These are phyloP conservation scores for Neohortaea acidophila DNA, from an alignment of 495 filamentous ascomycete genomes.

Conservation along the genomic window DNA sequence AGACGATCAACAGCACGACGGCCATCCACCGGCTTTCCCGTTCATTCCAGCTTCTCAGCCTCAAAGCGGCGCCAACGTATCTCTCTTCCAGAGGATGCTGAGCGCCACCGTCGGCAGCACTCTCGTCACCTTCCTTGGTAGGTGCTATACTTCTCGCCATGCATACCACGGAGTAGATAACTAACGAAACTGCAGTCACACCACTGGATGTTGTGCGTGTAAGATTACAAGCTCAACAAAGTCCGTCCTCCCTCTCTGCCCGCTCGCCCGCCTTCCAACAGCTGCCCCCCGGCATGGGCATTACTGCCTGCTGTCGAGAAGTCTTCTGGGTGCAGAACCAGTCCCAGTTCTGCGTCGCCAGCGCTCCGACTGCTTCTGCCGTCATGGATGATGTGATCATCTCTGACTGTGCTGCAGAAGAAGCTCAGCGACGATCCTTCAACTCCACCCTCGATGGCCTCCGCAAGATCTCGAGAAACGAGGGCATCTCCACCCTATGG, in stretches of 20 bases:
- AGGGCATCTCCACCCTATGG: constrained; percentile 79
- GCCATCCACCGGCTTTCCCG: constrained; percentile 3
- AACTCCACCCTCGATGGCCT: constrained; percentile 84
- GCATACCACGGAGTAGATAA: neutral
- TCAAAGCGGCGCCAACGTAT: constrained; percentile 57
- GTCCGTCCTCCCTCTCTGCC: constrained; percentile 27
- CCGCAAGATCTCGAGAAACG: constrained; percentile 90
- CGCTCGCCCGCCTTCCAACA: constrained; percentile 42
- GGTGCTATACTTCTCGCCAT: constrained; percentile 10
- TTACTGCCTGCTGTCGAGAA: constrained; percentile 90
- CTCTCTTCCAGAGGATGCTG: constrained; percentile 77
- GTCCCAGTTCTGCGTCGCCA: constrained; percentile 62
- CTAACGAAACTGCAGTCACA: constrained; percentile 52
- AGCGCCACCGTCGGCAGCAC: constrained; percentile 84
- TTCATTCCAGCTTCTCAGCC: too few species aligned
- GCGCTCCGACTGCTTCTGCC: constrained; percentile 25
- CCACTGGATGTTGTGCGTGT: constrained; percentile 95
- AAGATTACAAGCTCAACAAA: constrained; percentile 72
- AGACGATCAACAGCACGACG: neutral
- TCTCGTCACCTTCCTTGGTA: constrained; percentile 79
- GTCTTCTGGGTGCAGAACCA: constrained; percentile 92
- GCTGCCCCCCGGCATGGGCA: constrained; percentile 62
- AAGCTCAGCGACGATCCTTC: constrained; percentile 66
- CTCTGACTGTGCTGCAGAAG: constrained; percentile 72
- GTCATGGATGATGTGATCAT: constrained; percentile 23